Conservation (phyloP, 768 basidiomycete species). For the Suillus tomentosus region DNA sequence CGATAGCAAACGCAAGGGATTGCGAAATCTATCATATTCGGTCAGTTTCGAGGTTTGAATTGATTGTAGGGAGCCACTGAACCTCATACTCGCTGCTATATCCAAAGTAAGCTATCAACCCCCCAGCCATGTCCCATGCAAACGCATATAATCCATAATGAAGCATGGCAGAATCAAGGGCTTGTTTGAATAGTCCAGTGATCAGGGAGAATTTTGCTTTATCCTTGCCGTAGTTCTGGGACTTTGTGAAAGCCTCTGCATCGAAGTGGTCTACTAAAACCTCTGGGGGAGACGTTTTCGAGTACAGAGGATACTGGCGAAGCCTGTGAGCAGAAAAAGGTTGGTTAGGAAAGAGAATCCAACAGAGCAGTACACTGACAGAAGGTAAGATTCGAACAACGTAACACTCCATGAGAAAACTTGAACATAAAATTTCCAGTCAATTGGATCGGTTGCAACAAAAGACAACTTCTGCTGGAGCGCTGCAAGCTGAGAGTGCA, state of each 20-base stretch:
- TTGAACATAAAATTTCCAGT: conserved; percentile 86
- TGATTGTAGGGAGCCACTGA: conserved; percentile 3
- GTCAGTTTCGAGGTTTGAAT: conserved; percentile 2
- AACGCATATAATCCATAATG: conserved; percentile 80
- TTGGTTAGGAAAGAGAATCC: conserved; percentile 8
- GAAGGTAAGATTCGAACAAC: conserved; percentile 84
- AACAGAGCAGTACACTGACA: conserved; percentile 52
- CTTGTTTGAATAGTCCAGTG: conserved; percentile 73
- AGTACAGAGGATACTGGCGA: conserved; percentile 86
- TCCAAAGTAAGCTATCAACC: conserved; percentile 49
- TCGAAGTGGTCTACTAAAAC: conserved; percentile 71
- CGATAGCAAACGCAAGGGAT: conserved; percentile 74
- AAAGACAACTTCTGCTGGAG: conserved; percentile 69
- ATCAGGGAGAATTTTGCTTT: conserved; percentile 83
- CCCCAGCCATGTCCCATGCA: conserved; percentile 74
- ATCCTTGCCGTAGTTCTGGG: conserved; percentile 88
- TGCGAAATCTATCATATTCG: conserved; percentile 70
- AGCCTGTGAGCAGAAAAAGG: conserved; percentile 38
- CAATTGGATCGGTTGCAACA: conserved; percentile 68
- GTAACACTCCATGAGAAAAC: conserved; percentile 73
- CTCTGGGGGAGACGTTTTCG: conserved; percentile 69
- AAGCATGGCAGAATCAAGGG: conserved; percentile 67
- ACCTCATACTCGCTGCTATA: conserved; percentile 78
- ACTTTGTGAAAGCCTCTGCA: conserved; percentile 77
- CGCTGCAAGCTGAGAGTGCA: conserved; percentile 56